phyloP scores from a whole-genome alignment of 2,329 filamentous ascomycete genomes.

The Phialophora verrucosa region DNA sequence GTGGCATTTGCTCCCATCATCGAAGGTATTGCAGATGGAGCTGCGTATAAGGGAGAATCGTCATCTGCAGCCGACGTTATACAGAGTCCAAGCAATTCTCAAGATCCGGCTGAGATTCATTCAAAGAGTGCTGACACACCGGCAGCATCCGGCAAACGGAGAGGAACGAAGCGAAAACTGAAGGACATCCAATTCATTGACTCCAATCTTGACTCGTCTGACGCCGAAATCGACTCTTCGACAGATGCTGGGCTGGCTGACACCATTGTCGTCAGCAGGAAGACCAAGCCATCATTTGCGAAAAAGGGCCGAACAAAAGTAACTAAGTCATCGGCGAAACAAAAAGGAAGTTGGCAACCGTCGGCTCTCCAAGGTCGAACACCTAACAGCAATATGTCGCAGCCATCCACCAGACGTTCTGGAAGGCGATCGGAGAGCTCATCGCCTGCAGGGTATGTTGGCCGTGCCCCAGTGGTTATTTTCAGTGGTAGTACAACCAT shows the following conservation, averaged over 20 bases:
- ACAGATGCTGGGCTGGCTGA: not conserved
- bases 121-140: not conserved
- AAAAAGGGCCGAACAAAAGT: not conserved
- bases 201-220: not conserved
- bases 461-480: conserved; percentile 11
- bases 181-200: conserved; percentile 8
- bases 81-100: not conserved
- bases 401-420: not conserved
- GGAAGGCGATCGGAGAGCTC: not conserved
- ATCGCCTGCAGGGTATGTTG: not conserved
- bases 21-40: not conserved
- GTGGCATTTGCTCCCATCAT: not conserved
- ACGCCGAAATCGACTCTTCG: not conserved
- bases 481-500: conserved; percentile 27
- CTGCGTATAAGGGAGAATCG: not conserved
- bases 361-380: not conserved
- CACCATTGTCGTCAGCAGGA: not conserved
- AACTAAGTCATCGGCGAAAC: not conserved
- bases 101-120: not conserved
- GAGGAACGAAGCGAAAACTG: conserved; percentile 19
- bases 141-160: not conserved
- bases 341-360: not conserved
- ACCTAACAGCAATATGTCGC: not conserved
- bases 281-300: not conserved
- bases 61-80: not conserved